phyloP scores from a whole-genome alignment of 345 rosid genomes.

The Ceriops decandra region DNA sequence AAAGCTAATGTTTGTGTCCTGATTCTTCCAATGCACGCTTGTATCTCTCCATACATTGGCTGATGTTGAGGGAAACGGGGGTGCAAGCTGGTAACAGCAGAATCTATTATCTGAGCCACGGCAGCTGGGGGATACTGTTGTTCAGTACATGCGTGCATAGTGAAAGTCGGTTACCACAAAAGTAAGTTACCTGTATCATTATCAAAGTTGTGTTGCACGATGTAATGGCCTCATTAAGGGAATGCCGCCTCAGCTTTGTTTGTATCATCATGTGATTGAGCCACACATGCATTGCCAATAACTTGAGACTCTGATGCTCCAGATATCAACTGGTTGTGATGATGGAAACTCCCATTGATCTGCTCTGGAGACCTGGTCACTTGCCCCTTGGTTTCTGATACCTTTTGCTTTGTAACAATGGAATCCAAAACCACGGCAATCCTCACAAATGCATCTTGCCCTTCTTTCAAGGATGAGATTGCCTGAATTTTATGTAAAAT shows the following conservation, averaged over 20 bases:
- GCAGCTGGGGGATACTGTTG: slow-evolving; percentile 78
- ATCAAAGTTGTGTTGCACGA: slow-evolving; percentile 83
- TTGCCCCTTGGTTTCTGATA: slow-evolving; percentile 33
- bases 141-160: slow-evolving; percentile 73
- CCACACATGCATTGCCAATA: slow-evolving; percentile 16
- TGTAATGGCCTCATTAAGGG: slow-evolving; percentile 65
- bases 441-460: slow-evolving; percentile 57
- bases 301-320: slow-evolving; percentile 33
- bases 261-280: slow-evolving; percentile 34
- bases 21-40: slow-evolving; percentile 84
- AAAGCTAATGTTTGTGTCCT: slow-evolving; percentile 86
- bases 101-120: slow-evolving; percentile 84
- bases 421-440: slow-evolving; percentile 64
- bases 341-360: slow-evolving; percentile 33
- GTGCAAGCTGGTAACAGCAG: slow-evolving; percentile 69
- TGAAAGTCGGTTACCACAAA: too few species aligned
- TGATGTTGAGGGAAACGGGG: slow-evolving; percentile 75
- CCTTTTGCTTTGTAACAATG: slow-evolving; percentile 41
- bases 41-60: slow-evolving; percentile 76
- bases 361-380: slow-evolving; percentile 40
- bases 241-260: slow-evolving; percentile 46
- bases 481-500: slow-evolving; percentile 44
- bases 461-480: slow-evolving; percentile 64
- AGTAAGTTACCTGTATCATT: slow-evolving; percentile 68
- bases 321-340: slow-evolving; percentile 34